A percentile compares a stretch with the other conserved stretches of the same genome.
Evolutionary conservation across 495 filamentous ascomycete genomes (phyloP).

Genomic region (Aspergillus wentii): DNA sequence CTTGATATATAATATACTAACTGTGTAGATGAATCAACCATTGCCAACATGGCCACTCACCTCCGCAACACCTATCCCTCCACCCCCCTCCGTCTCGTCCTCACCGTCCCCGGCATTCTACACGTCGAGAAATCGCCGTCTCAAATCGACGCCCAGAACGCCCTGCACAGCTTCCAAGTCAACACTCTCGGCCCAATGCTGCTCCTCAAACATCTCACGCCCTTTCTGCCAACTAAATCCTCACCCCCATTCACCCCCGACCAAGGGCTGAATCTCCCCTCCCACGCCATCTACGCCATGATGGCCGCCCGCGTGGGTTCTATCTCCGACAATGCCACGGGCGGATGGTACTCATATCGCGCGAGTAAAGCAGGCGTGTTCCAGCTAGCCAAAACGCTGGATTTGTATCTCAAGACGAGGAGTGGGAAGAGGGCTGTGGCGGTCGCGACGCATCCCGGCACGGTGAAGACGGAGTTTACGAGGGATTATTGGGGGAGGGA

Average conservation of each 20-base stretch:
- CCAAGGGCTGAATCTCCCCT: conserved; percentile 16
- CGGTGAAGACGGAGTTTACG: conserved; percentile 71
- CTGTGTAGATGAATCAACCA: conserved; percentile 33
- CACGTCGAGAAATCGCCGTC: conserved; percentile 67
- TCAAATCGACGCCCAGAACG: conserved; percentile 52
- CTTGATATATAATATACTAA: not conserved
- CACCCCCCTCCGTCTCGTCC: conserved; percentile 61
- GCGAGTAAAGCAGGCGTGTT: conserved; percentile 70
- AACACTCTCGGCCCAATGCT: conserved; percentile 69
- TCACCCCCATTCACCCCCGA: conserved; percentile 14
- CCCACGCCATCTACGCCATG: conserved; percentile 57
- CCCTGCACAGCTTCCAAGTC: conserved; percentile 51
- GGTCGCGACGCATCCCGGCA: conserved; percentile 76
- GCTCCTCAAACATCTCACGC: conserved; percentile 67
- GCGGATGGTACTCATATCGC: conserved; percentile 76
- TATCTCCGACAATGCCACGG: conserved; percentile 61
- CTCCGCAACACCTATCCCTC: conserved; percentile 43
- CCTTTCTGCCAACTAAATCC: conserved; percentile 57
- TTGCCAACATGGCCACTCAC: conserved; percentile 29
- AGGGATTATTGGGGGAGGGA: conserved; percentile 65
- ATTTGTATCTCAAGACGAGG: conserved; percentile 54
- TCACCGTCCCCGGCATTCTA: conserved; percentile 68
- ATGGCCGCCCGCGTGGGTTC: conserved; percentile 73
- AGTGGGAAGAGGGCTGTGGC: conserved; percentile 57
- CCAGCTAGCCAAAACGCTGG: conserved; percentile 64